A percentile compares a stretch with the other conserved stretches of the same genome.
Conservation (phyloP, 2,329 filamentous ascomycete species). For the Periglandula ipomoeae region DNA sequence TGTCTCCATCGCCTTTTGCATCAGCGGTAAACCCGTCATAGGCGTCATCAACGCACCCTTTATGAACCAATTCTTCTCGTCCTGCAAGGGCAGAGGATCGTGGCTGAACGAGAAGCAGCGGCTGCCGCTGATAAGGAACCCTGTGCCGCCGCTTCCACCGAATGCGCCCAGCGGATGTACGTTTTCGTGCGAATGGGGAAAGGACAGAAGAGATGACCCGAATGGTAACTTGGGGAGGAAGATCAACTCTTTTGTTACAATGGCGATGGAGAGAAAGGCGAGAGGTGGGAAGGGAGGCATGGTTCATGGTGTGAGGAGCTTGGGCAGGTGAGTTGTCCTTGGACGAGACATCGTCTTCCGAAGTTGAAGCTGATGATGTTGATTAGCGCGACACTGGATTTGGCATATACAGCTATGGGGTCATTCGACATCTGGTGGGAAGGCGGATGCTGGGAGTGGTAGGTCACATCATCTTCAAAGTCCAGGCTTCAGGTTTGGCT, state of each 20-base stretch:
- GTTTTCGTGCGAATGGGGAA: conserved; percentile 72
- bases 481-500: background rate
- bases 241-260: conserved; percentile 65
- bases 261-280: conserved; percentile 58
- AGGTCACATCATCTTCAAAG: conserved; percentile 14
- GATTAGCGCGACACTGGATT: conserved; percentile 58
- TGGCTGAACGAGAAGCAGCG: conserved; percentile 57
- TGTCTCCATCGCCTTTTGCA: conserved; percentile 62
- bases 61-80: conserved; percentile 58
- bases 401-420: conserved; percentile 68
- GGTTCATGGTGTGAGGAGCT: conserved; percentile 66
- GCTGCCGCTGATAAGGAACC: conserved; percentile 54
- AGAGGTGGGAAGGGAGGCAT: conserved; percentile 62
- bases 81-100: conserved; percentile 56
- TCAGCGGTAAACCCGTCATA: conserved; percentile 50
- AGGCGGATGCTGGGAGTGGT: conserved; percentile 75
- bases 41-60: conserved; percentile 68
- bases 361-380: background rate
- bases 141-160: conserved; percentile 52
- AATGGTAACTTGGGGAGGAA: conserved; percentile 64
- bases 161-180: conserved; percentile 60
- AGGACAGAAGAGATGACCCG: conserved; percentile 57
- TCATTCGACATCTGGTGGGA: conserved; percentile 78
- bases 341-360: background rate
- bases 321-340: conserved; percentile 38